Base-by-base conservation (phyloP, 495 filamentous ascomycete species). In the Aspergillus ostianus region DNA sequence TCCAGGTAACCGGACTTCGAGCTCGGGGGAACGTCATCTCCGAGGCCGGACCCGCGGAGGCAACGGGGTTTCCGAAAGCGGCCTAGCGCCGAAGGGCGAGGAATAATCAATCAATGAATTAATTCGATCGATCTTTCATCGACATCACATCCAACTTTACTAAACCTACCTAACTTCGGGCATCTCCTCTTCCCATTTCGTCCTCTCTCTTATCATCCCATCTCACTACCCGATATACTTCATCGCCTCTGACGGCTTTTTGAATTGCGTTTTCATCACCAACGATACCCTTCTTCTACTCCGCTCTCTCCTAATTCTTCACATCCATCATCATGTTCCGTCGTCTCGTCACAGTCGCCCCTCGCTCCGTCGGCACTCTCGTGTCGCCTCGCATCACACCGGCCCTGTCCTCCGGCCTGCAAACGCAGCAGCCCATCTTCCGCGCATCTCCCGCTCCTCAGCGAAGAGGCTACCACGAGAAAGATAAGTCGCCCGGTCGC, bases 401-500 rank as follows among this genome's bases (percentile, higher is more conserved):
- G 47, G 70, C 75, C 71, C 67, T 77, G 65, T 61, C 70, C 46
- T 61, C 70, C 46, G 64, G 65, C 62, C 41, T 70, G 47, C 67
- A 68, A 61, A 60, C 75, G 62, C 68, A 75, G 64, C 62, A 73
- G 49, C 69, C 69, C 66, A 50, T 65, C 56, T 61, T 68, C 56
- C 66, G 72, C 53, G 63, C 65, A 36, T 60, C 71, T 55, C 60
- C 67, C 54, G 58, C 64, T 58, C 66, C 66, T 55, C 68, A 78
- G 63, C 70, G 76, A 59, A 71, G 85, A 58, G 73, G 72, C 63
- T 87, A 87, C 64, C 85, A 87, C 65, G 85, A 87, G 69, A 87
- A 87, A 80, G 85, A 82, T 82, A 76, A 70, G 80, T 79, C 17
- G 36, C 36, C 36, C 36, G 36, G 36, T 41, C 36, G 36, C 36